Base-by-base conservation (phyloP, 2,329 filamentous ascomycete genomes). In the Tolypocladium endophyticum region DNA sequence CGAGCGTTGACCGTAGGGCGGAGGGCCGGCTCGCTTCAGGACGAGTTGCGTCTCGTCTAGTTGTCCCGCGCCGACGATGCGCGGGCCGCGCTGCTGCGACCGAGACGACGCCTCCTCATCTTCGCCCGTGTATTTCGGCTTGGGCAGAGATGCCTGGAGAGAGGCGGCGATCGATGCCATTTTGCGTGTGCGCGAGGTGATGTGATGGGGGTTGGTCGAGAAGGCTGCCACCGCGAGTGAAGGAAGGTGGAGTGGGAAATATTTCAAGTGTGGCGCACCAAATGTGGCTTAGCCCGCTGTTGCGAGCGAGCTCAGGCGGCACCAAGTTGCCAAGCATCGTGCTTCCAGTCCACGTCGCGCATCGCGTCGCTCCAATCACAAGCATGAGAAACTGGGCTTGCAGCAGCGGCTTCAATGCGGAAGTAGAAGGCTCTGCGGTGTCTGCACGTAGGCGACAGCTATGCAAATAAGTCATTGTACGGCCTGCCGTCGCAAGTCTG, bases 111-210 rank as follows among this genome's bases (percentile, higher is more conserved):
- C 76, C 69, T 95, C 89, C 72, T 97, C 92, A 71, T 95, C 87
- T 71, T 96, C 90, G 66, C 90, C 92, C 5, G 87, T 90, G 71
- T 97, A 96, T 76, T 90, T 93, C 20, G 93, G 92, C 72, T 92
- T 92, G 4, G 93, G 93, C 52, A 97, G 81, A 60, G 89, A 87
- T 70, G 86, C 85, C 64, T 90, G 86, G 52, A 97, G 82, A 60
- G 90, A 89, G 61, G 85, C 81, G 65, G 82, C 82, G 69, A 89
- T 80, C 61, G 86, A 87, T 61, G 86, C 77, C 86, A 90, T 90
- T 57, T 63, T 60, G 58, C 56, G 43, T 50, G 53, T 58, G 55
- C 59, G 57, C 50, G 52, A 58, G 61, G 62, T 66, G 65, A 61
- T 60, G 61, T 65, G 58, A 64, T 62, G 65, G 63, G 61, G 56